A percentile compares a stretch with the other conserved stretches of the same genome.
Evolutionary conservation across 176 grass and related monocot genomes (phyloP).

Genomic region (Oryza glaberrima): DNA sequence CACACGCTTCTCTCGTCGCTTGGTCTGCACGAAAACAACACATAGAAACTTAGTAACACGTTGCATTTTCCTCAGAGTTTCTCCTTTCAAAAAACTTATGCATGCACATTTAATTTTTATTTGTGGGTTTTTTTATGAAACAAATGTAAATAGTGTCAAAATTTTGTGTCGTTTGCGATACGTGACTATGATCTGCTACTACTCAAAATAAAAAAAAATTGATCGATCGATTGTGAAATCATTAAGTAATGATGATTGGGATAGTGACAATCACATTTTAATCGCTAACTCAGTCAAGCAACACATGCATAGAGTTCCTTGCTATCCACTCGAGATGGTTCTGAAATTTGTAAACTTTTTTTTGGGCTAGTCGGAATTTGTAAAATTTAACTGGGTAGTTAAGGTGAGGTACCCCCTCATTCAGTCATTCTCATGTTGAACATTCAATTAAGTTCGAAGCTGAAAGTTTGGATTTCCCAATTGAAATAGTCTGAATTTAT

Average conservation of each 20-base stretch:
- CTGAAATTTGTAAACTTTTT: background rate
- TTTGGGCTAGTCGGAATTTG: background rate
- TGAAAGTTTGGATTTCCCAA: background rate
- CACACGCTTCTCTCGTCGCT: slow-evolving; percentile 19
- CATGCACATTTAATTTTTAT: no score
- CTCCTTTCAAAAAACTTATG: no score
- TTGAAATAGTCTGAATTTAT: background rate
- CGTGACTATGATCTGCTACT: background rate
- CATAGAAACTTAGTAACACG: background rate
- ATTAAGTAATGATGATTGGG: background rate
- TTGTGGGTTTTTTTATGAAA: no score
- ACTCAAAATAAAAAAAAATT: background rate
- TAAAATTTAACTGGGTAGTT: background rate
- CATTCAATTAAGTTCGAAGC: background rate
- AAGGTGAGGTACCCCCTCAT: background rate
- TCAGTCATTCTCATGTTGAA: background rate
- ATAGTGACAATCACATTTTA: background rate
- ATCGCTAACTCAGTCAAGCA: background rate
- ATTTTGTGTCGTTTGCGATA: background rate
- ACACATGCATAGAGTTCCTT: background rate
- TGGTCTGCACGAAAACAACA: slow-evolving; percentile 28
- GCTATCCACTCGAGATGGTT: background rate
- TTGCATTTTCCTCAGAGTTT: background rate
- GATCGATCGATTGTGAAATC: background rate
- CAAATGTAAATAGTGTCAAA: no score